Evolutionary conservation across 768 basidiomycete genomes (phyloP).

Genomic region (Lactarius tabidus): DNA sequence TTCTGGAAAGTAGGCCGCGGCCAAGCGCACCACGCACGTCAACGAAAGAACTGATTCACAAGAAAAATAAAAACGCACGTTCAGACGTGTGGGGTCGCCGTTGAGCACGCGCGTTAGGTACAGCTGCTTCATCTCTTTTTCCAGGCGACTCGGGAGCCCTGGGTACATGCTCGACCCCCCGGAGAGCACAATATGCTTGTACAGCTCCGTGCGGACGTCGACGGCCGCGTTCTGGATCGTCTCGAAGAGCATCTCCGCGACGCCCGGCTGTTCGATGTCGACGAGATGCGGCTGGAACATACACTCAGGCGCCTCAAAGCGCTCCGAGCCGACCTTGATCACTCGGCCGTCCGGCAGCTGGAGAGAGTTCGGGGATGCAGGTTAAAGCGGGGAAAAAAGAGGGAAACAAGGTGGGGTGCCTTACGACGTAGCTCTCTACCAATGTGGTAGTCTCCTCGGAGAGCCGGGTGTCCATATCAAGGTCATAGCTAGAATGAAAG

Average conservation of each 20-base stretch:
- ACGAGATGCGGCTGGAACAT: conserved; percentile 99
- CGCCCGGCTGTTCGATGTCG: conserved; percentile 93
- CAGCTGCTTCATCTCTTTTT: conserved; percentile 99
- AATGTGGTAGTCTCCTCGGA: conserved; percentile 95
- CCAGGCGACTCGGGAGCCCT: conserved; percentile 90
- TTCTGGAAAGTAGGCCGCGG: conserved; percentile 53
- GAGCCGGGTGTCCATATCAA: conserved; percentile 90
- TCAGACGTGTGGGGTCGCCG: conserved; percentile 78
- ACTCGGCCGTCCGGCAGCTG: conserved; percentile 73
- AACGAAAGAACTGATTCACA: neutral
- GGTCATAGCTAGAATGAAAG: conserved; percentile 69
- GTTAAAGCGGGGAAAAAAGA: conserved; percentile 10
- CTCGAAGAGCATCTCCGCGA: conserved; percentile 98
- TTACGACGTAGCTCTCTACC: conserved; percentile 92
- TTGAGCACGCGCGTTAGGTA: conserved; percentile 87
- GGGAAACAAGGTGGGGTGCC: neutral
- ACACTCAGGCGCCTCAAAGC: conserved; percentile 98
- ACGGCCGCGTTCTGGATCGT: conserved; percentile 91
- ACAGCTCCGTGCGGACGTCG: conserved; percentile 85
- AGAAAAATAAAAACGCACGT: conserved; percentile 51
- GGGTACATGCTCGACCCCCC: conserved; percentile 99
- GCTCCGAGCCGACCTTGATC: conserved; percentile 97
- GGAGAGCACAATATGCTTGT: conserved; percentile 97
- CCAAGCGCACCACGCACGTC: neutral
- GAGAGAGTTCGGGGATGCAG: conserved; percentile 51